phyloP scores from a whole-genome alignment of 2,329 filamentous ascomycete species.

The Iodosphaeria phyllophila region DNA sequence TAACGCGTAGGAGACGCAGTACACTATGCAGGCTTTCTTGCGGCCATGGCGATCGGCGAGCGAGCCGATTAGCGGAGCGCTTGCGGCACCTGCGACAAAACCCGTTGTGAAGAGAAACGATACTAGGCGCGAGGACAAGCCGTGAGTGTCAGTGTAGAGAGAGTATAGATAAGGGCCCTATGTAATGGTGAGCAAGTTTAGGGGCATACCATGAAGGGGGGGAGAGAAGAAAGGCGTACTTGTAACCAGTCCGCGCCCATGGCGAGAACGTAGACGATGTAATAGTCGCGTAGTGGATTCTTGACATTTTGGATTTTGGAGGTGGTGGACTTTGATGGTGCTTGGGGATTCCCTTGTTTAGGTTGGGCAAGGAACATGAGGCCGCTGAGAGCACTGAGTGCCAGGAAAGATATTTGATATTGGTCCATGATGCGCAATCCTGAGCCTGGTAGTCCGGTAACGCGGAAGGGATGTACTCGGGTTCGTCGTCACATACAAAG shows the following conservation, averaged over 20 bases:
- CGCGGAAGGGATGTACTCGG: constrained; percentile 1
- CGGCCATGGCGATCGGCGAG: constrained; percentile 26
- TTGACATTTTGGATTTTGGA: constrained; percentile 9
- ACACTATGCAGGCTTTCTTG: constrained; percentile 29
- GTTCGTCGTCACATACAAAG: not conserved
- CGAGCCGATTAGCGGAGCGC: constrained; percentile 20
- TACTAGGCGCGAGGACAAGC: constrained; percentile 6
- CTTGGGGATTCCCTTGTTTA: constrained; percentile 7
- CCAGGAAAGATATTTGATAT: constrained; percentile 9
- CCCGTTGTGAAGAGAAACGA: constrained; percentile 23
- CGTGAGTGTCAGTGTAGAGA: constrained; percentile 11
- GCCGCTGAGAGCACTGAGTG: constrained; percentile 7
- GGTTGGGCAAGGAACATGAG: constrained; percentile 11
- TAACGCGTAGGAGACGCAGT: constrained; percentile 30
- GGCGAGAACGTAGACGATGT: constrained; percentile 22
- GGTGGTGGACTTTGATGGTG: constrained; percentile 5
- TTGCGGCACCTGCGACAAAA: constrained; percentile 28
- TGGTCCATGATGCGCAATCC: constrained; percentile 5
- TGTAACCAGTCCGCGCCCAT: constrained; percentile 27
- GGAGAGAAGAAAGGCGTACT: constrained; percentile 7
- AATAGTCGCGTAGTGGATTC: constrained; percentile 20
- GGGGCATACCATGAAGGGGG: not conserved
- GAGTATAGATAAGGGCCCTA: constrained; percentile 12
- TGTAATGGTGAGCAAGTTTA: constrained; percentile 1
- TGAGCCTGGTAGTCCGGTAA: not conserved